Evolutionary conservation across 2,329 filamentous ascomycete species (phyloP), one percentile per base, ranked within the genome.

Genomic region (Pyricularia grisea): DNA sequence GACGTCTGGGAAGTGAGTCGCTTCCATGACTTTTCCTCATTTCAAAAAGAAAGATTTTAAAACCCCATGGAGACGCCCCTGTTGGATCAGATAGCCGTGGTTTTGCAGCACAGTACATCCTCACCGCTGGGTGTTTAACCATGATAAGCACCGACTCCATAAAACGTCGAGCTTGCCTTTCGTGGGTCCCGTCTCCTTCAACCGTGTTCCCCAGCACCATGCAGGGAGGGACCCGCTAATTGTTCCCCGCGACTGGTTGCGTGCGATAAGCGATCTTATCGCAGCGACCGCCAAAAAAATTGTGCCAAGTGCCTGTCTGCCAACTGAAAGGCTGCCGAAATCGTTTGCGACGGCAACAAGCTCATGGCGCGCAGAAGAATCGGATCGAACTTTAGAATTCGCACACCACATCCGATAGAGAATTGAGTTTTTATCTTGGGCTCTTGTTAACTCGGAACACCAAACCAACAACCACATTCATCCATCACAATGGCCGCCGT

Each of bases 401-500:
- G 4, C 11, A 61, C n/a, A 61, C 23, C 23, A 25, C 12, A 7
- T 25, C 58, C 23, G 17, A 61, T n/a, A 61, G 11, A 25, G 58
- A n/a, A 11, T 61, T 10, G 12, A 17, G 23, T 61, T 17, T 27
- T 27, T 27, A 2, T 27, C 4, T 27, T 17, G 42, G 3, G 42
- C 1, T 27, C n/a, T 27, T 14, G 4, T 17, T 2, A 14, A 61
- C 58, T 25, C 27, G 23, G 9, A 61, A 2, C 7, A 61, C 23
- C 58, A 7, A 9, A 14, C 23, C 9, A 17, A 17, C 10, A 61
- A 4, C 58, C 58, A 28, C 27, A 61, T 6, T n/a, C 2, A 11
- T 12, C 68, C 68, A 77, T 71, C 76, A 79, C 73, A 71, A 91
- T 92, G 90, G 89, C 90, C 67, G 83, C 90, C 61, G 90, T 92